Base-by-base conservation (phyloP, 1,284 basidiomycete genomes). In the Sporisorium reilianum region DNA sequence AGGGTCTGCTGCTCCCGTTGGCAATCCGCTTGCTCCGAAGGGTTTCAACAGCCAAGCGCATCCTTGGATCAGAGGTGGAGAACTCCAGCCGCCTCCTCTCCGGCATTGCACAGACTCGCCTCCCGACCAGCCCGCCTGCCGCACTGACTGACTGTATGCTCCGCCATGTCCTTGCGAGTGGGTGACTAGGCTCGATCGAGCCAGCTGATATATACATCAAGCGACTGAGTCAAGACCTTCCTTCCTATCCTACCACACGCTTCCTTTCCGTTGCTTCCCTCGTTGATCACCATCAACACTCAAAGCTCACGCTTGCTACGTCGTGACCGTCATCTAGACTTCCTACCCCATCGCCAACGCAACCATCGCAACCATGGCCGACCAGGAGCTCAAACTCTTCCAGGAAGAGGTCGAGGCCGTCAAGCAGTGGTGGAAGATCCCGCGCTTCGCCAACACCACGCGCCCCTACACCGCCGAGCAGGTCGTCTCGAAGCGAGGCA, bases 401-500 rank as follows among this genome's bases (percentile, higher is more conserved):
- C 88, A 90, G 63, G 88, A 90, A 53, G 92, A 98, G 86, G 92
- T 96, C 68, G 90, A 90, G 64, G 87, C 91, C 77, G 91, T 96
- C 78, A 92, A 95, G 87, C 88, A 90, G 77, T 97, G 95, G 92
- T 96, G 93, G 91, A 93, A 94, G 94, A 90, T 87, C 81, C 90
- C 93, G 30, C 93, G 96, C 61, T 98, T 95, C 65, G 89, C 90
- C 42, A 89, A 91, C 82, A 91, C 92, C 44, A 91, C 89, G 80
- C 91, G 96, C 41, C 94, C 95, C 3, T 99, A 97, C 88, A 92
- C 93, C 48, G 93, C 96, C 32, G 91, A 90, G 38, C 91, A 97
- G 78, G 95, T 98, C 77, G 95, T 97, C 75, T 89, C 92, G 50
- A 98, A 98, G 88, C 90, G 95, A 36, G 96, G 97, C 32, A 95